Evolutionary conservation across 495 filamentous ascomycete species (phyloP).

Genomic region (Usnea hakonensis): DNA sequence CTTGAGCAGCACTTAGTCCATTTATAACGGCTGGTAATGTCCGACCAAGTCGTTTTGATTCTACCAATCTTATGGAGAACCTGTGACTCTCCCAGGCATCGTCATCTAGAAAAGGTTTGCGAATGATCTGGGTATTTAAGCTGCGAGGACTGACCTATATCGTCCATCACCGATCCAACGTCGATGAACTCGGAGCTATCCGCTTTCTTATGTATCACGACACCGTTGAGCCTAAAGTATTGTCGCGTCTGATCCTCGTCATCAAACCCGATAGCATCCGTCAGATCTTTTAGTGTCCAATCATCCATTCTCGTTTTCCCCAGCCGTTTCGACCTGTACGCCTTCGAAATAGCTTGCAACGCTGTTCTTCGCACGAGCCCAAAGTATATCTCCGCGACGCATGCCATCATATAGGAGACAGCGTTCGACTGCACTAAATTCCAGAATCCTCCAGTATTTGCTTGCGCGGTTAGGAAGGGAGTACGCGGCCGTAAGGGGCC

Average conservation of each 20-base stretch:
- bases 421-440: conserved; percentile 56
- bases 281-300: conserved; percentile 61
- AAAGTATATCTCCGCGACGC: conserved; percentile 88
- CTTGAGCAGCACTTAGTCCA: conserved; percentile 43
- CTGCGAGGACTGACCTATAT: conserved; percentile 22
- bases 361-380: conserved; percentile 68
- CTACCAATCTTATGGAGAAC: conserved; percentile 43
- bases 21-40: conserved; percentile 43
- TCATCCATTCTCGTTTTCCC: conserved; percentile 57
- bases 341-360: conserved; percentile 59
- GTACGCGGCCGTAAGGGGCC: conserved; percentile 55
- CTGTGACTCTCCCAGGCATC: conserved; percentile 35
- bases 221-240: conserved; percentile 62
- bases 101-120: conserved; percentile 18
- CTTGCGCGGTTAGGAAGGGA: conserved; percentile 49
- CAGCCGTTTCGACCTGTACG: conserved; percentile 40
- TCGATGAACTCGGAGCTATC: conserved; percentile 47
- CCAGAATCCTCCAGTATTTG: conserved; percentile 67
- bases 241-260: conserved; percentile 57
- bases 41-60: conserved; percentile 44
- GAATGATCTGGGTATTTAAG: not conserved
- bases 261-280: conserved; percentile 64
- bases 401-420: conserved; percentile 86
- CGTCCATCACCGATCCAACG: conserved; percentile 21
- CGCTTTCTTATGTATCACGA: conserved; percentile 49